phyloP scores from a whole-genome alignment of 192 early-diverging fungal genomes.

The Chytriomyces sp. region DNA sequence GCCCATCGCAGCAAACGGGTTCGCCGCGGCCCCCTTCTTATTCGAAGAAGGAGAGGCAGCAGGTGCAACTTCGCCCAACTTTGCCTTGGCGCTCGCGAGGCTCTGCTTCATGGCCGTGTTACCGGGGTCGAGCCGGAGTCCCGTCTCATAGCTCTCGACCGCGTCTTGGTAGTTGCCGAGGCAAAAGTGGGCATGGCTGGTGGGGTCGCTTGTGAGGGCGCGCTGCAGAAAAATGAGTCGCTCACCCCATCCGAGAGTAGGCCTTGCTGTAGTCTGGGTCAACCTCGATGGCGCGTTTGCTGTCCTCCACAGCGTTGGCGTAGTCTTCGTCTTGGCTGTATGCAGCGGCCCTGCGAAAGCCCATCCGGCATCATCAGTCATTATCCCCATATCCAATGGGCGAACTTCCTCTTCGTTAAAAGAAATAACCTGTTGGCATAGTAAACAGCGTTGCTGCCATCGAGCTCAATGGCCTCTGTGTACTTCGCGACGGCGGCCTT shows the following conservation, averaged over 20 bases:
- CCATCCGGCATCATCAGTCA: neutral
- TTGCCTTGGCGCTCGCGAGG: constrained; percentile 66
- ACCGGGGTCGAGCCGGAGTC: constrained; percentile 72
- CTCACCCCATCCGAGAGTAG: constrained; percentile 85
- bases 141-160: constrained; percentile 86
- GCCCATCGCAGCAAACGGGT: constrained; percentile 59
- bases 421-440: constrained; percentile 84
- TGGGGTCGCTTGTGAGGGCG: constrained; percentile 1
- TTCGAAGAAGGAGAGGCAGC: constrained; percentile 14
- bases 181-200: constrained; percentile 87
- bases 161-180: constrained; percentile 83
- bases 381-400: neutral
- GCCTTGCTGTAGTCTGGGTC: constrained; percentile 92
- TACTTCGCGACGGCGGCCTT: constrained; percentile 85
- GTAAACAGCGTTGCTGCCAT: constrained; percentile 88
- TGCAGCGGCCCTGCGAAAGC: constrained; percentile 84
- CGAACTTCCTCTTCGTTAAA: neutral
- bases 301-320: constrained; percentile 84
- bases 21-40: constrained; percentile 9
- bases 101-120: constrained; percentile 82
- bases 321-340: constrained; percentile 88
- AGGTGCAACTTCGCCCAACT: constrained; percentile 26
- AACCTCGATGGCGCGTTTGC: constrained; percentile 78
- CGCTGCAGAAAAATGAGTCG: neutral
- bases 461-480: constrained; percentile 86